Conservation (phyloP, 2,329 filamentous ascomycete species). For the Basipetospora chlamydospora region DNA sequence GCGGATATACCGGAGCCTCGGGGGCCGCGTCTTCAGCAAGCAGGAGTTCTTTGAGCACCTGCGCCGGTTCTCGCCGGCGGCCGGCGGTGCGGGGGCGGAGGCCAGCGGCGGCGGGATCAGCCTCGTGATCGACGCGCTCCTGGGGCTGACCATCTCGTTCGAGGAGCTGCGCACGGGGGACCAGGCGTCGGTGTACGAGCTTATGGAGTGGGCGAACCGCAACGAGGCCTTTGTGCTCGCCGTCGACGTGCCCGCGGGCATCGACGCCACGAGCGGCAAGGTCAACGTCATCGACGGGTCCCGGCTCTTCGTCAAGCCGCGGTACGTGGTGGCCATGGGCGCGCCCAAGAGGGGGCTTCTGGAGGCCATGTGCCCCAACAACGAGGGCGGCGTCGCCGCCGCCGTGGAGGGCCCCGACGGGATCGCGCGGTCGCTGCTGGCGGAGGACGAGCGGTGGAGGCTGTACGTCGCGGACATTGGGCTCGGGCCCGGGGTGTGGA, state of each 20-base stretch:
- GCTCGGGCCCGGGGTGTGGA: slow-evolving; percentile 68
- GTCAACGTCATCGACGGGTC: slow-evolving; percentile 56
- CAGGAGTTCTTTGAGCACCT: slow-evolving; percentile 46
- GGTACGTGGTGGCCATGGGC: slow-evolving; percentile 72
- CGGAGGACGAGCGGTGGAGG: slow-evolving; percentile 52
- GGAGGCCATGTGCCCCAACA: slow-evolving; percentile 46
- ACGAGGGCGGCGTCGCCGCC: slow-evolving; percentile 8
- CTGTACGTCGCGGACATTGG: slow-evolving; percentile 80
- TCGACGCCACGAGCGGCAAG: slow-evolving; percentile 64
- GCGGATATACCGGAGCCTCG: slow-evolving; percentile 70
- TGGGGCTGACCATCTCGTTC: slow-evolving; percentile 77
- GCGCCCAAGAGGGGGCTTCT: slow-evolving; percentile 76
- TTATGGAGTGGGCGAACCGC: slow-evolving; percentile 89
- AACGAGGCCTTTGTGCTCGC: slow-evolving; percentile 70
- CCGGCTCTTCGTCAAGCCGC: slow-evolving; percentile 64
- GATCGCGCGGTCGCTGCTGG: slow-evolving; percentile 14
- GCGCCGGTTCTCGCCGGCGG: slow-evolving; percentile 28
- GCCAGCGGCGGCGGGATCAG: too few species aligned
- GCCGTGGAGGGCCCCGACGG: slow-evolving; percentile 12
- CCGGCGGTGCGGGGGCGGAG: slow-evolving; percentile 36
- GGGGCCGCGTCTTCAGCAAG: slow-evolving; percentile 55
- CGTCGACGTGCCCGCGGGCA: slow-evolving; percentile 81
- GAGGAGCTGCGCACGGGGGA: slow-evolving; percentile 75
- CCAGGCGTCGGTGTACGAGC: slow-evolving; percentile 70
- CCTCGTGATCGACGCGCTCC: slow-evolving; percentile 75